Evolutionary conservation across 306 rosid genomes (phyloP), one percentile per base, ranked within the genome.

Genomic region (Ziziphus jujuba): DNA sequence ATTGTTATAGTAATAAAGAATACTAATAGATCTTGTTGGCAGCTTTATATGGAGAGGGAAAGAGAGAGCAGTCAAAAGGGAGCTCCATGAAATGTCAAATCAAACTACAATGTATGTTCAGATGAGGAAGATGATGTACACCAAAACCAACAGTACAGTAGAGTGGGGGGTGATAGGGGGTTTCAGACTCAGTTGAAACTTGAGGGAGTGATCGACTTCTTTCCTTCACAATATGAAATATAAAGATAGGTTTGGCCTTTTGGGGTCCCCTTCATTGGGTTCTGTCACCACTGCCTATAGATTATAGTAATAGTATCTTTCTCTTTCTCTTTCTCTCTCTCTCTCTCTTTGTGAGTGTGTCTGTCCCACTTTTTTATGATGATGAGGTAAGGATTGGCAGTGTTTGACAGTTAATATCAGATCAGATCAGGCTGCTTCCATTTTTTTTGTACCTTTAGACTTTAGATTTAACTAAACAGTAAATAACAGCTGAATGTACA

Each of bases 1-100:
- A 48, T 43, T 23, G 45, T 44, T 19, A 38, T 9, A 24, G 13
- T 4, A 44, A 51, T 3, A 63, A 4, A n/a, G n/a, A n/a, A n/a
- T n/a, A 79, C 64, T 60, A 74, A 67, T 80, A 80, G 88, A 84
- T 84, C 78, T 76, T 70, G 73, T 45, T 77, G 81, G 82, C 89
- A 79, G 86, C 79, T 84, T 71, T 78, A 73, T 49, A 55, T 62
- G 1, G 21, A 1, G 51, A 12, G 44, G 23, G 59, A 50, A 59
- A 59, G 65, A 59, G 49, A 74, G 63, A 25, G 53, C n/a, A n/a
- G n/a, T n/a, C n/a, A n/a, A n/a, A n/a, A 77, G 63, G 61, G 17
- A 67, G 56, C 33, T n/a, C n/a, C n/a, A 48, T 71, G 90, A 86
- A 40, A 80, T 80, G 92, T 89, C 90, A 85, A 84, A 15, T 89